Conservation (phyloP, 306 rosid genomes). For the Quercus wislizeni region DNA sequence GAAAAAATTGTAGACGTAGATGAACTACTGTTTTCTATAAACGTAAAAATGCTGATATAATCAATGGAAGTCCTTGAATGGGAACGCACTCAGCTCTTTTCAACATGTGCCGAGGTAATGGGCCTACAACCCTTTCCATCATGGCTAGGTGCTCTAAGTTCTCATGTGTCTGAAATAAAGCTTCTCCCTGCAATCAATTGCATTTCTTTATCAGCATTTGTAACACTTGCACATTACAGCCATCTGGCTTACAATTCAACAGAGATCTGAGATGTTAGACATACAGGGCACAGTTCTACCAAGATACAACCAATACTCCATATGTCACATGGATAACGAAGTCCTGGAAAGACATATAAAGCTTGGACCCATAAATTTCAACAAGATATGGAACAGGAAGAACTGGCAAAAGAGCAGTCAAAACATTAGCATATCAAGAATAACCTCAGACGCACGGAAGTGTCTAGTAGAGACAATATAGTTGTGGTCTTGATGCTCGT, state of each 20-base stretch:
- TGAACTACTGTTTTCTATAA: neutral
- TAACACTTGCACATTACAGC: neutral
- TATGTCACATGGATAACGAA: slow-evolving; percentile 82
- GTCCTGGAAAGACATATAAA: slow-evolving; percentile 44
- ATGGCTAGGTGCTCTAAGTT: slow-evolving; percentile 93
- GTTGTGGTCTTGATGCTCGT: slow-evolving; percentile 75
- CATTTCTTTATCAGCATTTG: neutral
- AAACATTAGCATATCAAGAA: slow-evolving; percentile 52
- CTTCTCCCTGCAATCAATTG: slow-evolving; percentile 66
- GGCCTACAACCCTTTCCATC: slow-evolving; percentile 95
- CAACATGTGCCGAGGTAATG: slow-evolving; percentile 60
- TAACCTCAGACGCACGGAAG: slow-evolving; percentile 95
- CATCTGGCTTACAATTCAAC: neutral
- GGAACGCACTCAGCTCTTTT: slow-evolving; percentile 72
- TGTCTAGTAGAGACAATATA: slow-evolving; percentile 95
- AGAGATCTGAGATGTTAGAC: neutral
- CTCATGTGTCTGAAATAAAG: slow-evolving; percentile 93
- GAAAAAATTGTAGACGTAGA: neutral
- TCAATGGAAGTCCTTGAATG: neutral
- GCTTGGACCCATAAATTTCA: no score
- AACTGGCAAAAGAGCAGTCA: no score
- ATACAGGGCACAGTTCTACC: slow-evolving; percentile 87
- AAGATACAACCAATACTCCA: slow-evolving; percentile 99
- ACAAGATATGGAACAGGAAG: neutral
- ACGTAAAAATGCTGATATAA: neutral